Base-by-base conservation (phyloP, 2,329 filamentous ascomycete species). In the Fusarium foetens region DNA sequence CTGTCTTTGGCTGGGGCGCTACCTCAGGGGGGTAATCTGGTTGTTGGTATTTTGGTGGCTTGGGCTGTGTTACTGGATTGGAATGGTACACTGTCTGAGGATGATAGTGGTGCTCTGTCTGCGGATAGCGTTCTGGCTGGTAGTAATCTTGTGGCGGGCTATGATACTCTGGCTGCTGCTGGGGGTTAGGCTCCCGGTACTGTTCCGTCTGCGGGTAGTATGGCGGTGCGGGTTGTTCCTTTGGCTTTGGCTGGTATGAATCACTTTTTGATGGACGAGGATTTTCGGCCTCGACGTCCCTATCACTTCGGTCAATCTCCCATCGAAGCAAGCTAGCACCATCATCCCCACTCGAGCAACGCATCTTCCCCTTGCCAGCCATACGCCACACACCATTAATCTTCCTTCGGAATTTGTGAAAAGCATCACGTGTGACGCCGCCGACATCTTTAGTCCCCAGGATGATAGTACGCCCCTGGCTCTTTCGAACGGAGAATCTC, bases 341-440 rank as follows among this genome's bases (percentile, higher is more conserved):
- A 3, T 29, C 9, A 3, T 1, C 10, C 13, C 25, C 29, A 17
- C 19, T 9, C 21, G 21, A 17, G 29, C 46, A 49, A 9, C 7
- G 6, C 29, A 33, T 33, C 16, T 33, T 33, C 6, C 16, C 46
- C 11, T 33, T 33, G 16, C 29, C 46, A 33, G 29, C 11, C 46
- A 49, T 23, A 23, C 46, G 46, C n/a, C 10, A 17, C 5, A 33
- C 21, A n/a, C 21, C 11, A 16, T 12, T 12, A 8, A 33, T 13
- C 4, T 16, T 17, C 46, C 10, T 23, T 2, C 16, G 3, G 11
- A 23, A 33, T 17, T 19, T 33, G 10, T 13, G 4, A 17, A 2
- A 6, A 17, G 21, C 46, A 3, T 10, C n/a, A 7, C 1, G 3
- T 13, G 16, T 11, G n/a, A n/a, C 5, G 1, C 12, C 5, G 9